Conservation (phyloP, 495 filamentous ascomycete species). For the Diplogelasinospora grovesii region DNA sequence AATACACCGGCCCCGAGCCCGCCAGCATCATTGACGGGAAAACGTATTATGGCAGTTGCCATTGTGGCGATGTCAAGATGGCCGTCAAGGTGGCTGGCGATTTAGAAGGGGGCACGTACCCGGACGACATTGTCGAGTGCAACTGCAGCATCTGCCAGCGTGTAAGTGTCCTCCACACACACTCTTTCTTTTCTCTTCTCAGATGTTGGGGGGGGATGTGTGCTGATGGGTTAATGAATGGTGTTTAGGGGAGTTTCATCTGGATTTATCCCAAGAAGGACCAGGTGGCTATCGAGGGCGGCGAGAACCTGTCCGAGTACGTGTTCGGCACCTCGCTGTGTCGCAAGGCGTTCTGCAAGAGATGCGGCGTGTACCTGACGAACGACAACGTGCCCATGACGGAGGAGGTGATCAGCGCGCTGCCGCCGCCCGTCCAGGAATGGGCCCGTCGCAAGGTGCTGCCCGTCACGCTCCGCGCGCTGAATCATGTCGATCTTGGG, state of each 20-base stretch:
- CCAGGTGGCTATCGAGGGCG: constrained; percentile 26
- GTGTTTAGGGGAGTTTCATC: constrained; percentile 15
- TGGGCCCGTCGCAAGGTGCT: not conserved
- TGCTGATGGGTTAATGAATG: too few relatives aligned
- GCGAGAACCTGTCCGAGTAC: constrained; percentile 32
- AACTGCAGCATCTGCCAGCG: constrained; percentile 41
- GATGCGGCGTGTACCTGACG: constrained; percentile 32
- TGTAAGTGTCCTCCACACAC: constrained; percentile 22
- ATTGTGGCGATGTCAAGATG: constrained; percentile 42
- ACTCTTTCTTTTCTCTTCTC: not conserved
- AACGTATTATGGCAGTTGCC: constrained; percentile 44
- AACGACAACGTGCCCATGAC: constrained; percentile 17
- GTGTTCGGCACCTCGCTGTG: constrained; percentile 19
- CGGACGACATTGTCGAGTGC: constrained; percentile 24
- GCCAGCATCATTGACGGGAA: constrained; percentile 29
- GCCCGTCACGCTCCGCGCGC: constrained; percentile 28
- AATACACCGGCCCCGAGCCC: constrained; percentile 33
- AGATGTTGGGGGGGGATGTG: too few relatives aligned
- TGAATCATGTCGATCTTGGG: constrained; percentile 26
- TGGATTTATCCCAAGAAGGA: constrained; percentile 31
- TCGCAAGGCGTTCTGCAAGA: constrained; percentile 38
- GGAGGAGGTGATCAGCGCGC: constrained; percentile 15
- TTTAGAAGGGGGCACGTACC: constrained; percentile 18
- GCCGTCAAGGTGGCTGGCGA: constrained; percentile 33
- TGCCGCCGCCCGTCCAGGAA: constrained; percentile 12